A percentile compares a stretch with the other conserved stretches of the same genome.
Evolutionary conservation across 2,329 filamentous ascomycete genomes (phyloP).

Genomic region (Fonsecaea erecta): DNA sequence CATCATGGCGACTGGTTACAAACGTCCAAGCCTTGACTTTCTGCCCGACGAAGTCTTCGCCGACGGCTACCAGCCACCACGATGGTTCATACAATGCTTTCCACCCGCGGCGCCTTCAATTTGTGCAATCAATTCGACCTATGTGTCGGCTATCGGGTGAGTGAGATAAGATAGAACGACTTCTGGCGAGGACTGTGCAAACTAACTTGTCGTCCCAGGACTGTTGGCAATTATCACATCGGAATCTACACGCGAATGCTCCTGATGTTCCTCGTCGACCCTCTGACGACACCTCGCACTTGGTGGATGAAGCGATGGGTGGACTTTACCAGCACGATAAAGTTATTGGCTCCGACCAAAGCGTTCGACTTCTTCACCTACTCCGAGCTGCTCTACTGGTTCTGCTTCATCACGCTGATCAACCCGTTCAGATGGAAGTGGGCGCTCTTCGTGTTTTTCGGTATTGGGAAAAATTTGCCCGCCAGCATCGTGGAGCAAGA

Average conservation of each 20-base stretch:
- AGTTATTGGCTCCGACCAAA: constrained; percentile 69
- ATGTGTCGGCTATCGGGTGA: constrained; percentile 73
- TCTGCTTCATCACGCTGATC: constrained; percentile 74
- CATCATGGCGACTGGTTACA: constrained; percentile 82
- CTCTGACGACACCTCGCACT: constrained; percentile 70
- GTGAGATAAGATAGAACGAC: neutral
- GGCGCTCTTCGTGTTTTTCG: constrained; percentile 81
- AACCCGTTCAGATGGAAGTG: constrained; percentile 93
- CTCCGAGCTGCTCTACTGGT: constrained; percentile 83
- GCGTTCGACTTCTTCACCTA: constrained; percentile 93
- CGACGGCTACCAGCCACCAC: constrained; percentile 75
- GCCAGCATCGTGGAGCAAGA: constrained; percentile 69
- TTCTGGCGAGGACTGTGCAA: neutral
- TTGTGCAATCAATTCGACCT: constrained; percentile 83
- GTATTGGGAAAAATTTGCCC: constrained; percentile 70
- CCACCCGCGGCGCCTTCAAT: constrained; percentile 74
- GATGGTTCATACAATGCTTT: constrained; percentile 89
- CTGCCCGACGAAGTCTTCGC: constrained; percentile 74
- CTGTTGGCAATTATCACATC: constrained; percentile 85
- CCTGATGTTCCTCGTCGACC: constrained; percentile 83
- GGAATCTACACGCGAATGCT: constrained; percentile 86
- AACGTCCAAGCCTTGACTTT: constrained; percentile 73
- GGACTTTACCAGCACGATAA: constrained; percentile 76
- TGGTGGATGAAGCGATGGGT: constrained; percentile 86
- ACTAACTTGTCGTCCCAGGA: constrained; percentile 41